A percentile compares a stretch with the other conserved stretches of the same genome.
Conservation (phyloP, 2,329 filamentous ascomycete species). For the Aspergillus caelatus region DNA sequence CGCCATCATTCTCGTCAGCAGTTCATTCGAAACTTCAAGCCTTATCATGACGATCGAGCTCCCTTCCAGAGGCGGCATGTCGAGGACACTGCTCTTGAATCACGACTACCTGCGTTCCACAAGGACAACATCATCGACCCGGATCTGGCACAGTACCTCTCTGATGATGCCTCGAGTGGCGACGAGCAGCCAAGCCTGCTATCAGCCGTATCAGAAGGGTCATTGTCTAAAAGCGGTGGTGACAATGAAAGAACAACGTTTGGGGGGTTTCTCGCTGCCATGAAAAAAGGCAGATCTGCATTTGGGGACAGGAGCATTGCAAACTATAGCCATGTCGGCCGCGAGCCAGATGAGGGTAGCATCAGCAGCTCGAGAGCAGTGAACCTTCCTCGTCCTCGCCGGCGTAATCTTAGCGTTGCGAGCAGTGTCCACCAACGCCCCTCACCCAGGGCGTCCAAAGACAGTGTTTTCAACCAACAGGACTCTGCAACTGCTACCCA, state of each 20-base stretch:
- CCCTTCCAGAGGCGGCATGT: slow-evolving; percentile 79
- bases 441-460: slow-evolving; percentile 71
- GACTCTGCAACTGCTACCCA: slow-evolving; percentile 40
- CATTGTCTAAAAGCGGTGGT: slow-evolving; percentile 62
- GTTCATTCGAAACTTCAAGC: slow-evolving; percentile 74
- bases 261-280: slow-evolving; percentile 69
- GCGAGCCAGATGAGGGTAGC: slow-evolving; percentile 67
- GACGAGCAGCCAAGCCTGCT: slow-evolving; percentile 91
- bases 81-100: slow-evolving; percentile 67
- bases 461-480: slow-evolving; percentile 46
- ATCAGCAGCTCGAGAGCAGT: slow-evolving; percentile 63
- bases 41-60: slow-evolving; percentile 74
- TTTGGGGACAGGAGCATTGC: slow-evolving; percentile 74
- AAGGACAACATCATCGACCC: slow-evolving; percentile 98
- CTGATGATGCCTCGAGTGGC: slow-evolving; percentile 87
- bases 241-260: slow-evolving; percentile 77
- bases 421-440: slow-evolving; percentile 71
- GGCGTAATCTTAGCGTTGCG: slow-evolving; percentile 81
- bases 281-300: slow-evolving; percentile 74
- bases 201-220: slow-evolving; percentile 67
- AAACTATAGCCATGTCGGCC: slow-evolving; percentile 68
- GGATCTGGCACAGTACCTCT: slow-evolving; percentile 92
- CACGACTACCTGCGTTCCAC: slow-evolving; percentile 86
- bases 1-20: slow-evolving; percentile 88
- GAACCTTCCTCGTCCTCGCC: slow-evolving; percentile 65